Evolutionary conservation across 371 early-diverging fungal species (phyloP).

Genomic region (Blakeslea trispora): DNA sequence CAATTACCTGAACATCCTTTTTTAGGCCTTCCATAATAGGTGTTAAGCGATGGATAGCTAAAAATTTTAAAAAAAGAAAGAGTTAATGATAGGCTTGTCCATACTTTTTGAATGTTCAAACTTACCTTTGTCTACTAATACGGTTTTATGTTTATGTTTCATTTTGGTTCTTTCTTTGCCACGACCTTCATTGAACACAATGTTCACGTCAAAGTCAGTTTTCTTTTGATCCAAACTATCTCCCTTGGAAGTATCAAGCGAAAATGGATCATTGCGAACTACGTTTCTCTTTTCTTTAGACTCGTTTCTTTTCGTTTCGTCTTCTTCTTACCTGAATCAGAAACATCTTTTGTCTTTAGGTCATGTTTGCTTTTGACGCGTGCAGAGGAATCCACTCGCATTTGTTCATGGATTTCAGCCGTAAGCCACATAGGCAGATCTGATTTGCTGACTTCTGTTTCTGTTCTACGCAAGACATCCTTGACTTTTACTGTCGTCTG

Average conservation of each 20-base stretch:
- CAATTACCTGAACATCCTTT: constrained; percentile 67
- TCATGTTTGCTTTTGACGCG: constrained; percentile 58
- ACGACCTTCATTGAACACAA: constrained; percentile 43
- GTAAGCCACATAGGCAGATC: constrained; percentile 64
- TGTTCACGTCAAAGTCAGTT: constrained; percentile 44
- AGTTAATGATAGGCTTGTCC: no score
- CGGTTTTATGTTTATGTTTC: constrained; percentile 72
- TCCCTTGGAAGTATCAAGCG: constrained; percentile 38
- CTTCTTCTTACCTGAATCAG: constrained; percentile 39
- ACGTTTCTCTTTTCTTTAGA: constrained; percentile 4
- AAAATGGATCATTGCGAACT: constrained; percentile 33
- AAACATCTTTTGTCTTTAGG: constrained; percentile 51
- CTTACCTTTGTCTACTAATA: constrained; percentile 69
- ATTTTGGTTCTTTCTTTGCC: constrained; percentile 54
- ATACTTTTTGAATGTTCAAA: no score
- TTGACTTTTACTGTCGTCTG: constrained; percentile 70
- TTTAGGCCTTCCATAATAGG: constrained; percentile 57
- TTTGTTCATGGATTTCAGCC: constrained; percentile 72
- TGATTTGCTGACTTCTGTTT: constrained; percentile 56
- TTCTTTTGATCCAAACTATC: constrained; percentile 38
- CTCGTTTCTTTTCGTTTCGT: background rate
- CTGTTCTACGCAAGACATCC: constrained; percentile 67
- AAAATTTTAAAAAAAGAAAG: no score
- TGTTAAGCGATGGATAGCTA: constrained; percentile 58
- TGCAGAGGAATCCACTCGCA: constrained; percentile 52